Evolutionary conservation across 129 eudicot species (phyloP).

Genomic region (Chrysanthemum seticuspe): DNA sequence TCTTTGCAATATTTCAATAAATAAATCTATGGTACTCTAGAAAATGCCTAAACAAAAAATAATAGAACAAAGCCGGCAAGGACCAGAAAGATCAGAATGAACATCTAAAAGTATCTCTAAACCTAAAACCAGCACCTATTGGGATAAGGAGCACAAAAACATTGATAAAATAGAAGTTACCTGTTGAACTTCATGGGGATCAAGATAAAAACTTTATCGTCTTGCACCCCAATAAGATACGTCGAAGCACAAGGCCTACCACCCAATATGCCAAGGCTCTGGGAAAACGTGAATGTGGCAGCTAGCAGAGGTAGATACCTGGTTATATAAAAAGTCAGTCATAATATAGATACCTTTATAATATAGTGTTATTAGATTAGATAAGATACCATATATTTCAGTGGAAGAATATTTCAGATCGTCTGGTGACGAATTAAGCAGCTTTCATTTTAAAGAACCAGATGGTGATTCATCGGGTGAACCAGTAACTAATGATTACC

Average conservation of each 20-base stretch:
- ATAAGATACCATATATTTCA: background rate
- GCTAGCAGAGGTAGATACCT: slow-evolving; percentile 86
- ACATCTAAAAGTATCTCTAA: too few relatives aligned
- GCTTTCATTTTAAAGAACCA: too few relatives aligned
- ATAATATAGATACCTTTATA: slow-evolving; percentile 1
- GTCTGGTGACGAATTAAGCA: too few relatives aligned
- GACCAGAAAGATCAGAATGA: too few relatives aligned
- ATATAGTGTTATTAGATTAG: background rate
- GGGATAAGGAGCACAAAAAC: background rate
- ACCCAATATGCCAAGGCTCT: slow-evolving; percentile 95
- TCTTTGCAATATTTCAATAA: too few relatives aligned
- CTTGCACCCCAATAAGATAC: slow-evolving; percentile 87
- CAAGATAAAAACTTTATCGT: slow-evolving; percentile 85
- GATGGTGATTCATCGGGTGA: too few relatives aligned
- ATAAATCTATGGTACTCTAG: too few relatives aligned
- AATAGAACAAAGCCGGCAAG: too few relatives aligned
- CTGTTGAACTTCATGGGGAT: slow-evolving; percentile 94
- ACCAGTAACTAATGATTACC: too few relatives aligned
- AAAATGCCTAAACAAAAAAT: too few relatives aligned
- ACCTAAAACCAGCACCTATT: background rate
- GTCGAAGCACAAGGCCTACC: slow-evolving; percentile 98
- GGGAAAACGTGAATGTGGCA: slow-evolving; percentile 82
- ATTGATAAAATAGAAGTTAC: slow-evolving; percentile 32
- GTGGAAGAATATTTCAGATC: background rate
- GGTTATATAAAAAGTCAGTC: slow-evolving; percentile 18